These are phyloP conservation scores for Hymenoscyphus salicellus DNA, from an alignment of 2,329 filamentous ascomycete species.

Conservation along the genomic window DNA sequence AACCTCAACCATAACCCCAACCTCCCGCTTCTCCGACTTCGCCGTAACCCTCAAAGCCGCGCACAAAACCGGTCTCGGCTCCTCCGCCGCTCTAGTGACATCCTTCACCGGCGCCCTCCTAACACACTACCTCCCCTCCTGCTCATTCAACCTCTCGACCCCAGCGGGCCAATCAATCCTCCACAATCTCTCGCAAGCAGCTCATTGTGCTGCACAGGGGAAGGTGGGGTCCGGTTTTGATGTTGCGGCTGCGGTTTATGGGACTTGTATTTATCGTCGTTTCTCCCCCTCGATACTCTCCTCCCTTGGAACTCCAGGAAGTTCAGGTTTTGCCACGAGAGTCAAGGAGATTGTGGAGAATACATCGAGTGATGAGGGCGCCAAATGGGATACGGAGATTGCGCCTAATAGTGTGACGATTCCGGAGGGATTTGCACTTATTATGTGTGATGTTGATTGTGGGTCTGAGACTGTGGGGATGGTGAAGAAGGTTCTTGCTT, in stretches of 20 bases:
- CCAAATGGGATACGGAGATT: constrained; percentile 78
- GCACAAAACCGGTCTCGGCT: constrained; percentile 94
- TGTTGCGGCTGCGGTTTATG: constrained; percentile 87
- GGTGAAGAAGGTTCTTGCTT: constrained; percentile 87
- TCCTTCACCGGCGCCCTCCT: constrained; percentile 76
- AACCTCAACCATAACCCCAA: constrained; percentile 28
- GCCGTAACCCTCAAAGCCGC: constrained; percentile 70
- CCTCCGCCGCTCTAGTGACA: constrained; percentile 90
- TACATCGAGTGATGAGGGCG: constrained; percentile 34
- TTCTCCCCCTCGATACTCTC: constrained; percentile 79
- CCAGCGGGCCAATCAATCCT: constrained; percentile 57
- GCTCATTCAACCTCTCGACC: constrained; percentile 55
- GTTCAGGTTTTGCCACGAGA: constrained; percentile 61
- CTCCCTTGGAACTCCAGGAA: constrained; percentile 62
- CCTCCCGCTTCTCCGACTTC: constrained; percentile 68
- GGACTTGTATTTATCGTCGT: constrained; percentile 85
- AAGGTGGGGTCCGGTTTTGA: constrained; percentile 97
- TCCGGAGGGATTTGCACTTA: constrained; percentile 69
- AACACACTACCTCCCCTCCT: constrained; percentile 64
- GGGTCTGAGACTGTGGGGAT: constrained; percentile 91
- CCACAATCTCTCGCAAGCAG: constrained; percentile 90
- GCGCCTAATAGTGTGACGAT: constrained; percentile 66
- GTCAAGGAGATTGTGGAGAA: constrained; percentile 67
- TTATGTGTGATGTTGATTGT: constrained; percentile 96
- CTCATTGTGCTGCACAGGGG: constrained; percentile 93